phyloP scores from a whole-genome alignment of 2,329 filamentous ascomycete genomes.

The Periconia macrospinosa region DNA sequence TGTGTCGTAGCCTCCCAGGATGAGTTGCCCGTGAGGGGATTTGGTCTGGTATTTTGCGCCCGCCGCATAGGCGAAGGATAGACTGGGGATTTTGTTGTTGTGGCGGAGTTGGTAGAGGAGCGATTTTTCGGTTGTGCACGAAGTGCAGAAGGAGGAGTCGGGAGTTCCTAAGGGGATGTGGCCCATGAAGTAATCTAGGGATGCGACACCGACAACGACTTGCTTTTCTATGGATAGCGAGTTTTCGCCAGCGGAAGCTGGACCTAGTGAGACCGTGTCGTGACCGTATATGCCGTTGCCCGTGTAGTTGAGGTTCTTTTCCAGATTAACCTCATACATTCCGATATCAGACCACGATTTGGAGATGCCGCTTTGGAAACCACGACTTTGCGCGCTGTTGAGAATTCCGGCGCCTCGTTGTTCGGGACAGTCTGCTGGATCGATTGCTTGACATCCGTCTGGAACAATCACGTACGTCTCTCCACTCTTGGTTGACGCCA shows the following conservation, averaged over 20 bases:
- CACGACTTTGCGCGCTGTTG: conserved; percentile 29
- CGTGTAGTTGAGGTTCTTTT: conserved; percentile 30
- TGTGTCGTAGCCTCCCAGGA: conserved; percentile 47
- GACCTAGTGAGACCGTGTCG: conserved; percentile 32
- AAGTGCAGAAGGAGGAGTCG: conserved; percentile 29
- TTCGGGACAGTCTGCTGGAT: conserved; percentile 32
- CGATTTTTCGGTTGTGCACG: conserved; percentile 25
- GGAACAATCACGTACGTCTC: conserved; percentile 36
- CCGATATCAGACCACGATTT: conserved; percentile 38
- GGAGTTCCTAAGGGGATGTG: conserved; percentile 32
- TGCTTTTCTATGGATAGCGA: conserved; percentile 25
- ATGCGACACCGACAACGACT: conserved; percentile 33
- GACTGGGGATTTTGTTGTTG: conserved; percentile 33
- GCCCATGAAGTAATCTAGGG: conserved; percentile 34
- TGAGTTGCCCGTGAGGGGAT: conserved; percentile 38
- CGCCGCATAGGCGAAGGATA: conserved; percentile 40
- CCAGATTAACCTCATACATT: conserved; percentile 33
- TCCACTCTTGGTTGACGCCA: conserved; percentile 37
- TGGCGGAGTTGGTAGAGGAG: conserved; percentile 34
- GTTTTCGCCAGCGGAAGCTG: conserved; percentile 16
- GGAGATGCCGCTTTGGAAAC: conserved; percentile 34
- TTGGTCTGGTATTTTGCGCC: conserved; percentile 39
- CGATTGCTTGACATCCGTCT: conserved; percentile 35
- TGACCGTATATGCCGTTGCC: conserved; percentile 34
- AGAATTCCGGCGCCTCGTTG: conserved; percentile 35